These are phyloP conservation scores for Tetrahymena malaccensis DNA, from an alignment of 73 alveolate genomes.

Conservation along the genomic window DNA sequence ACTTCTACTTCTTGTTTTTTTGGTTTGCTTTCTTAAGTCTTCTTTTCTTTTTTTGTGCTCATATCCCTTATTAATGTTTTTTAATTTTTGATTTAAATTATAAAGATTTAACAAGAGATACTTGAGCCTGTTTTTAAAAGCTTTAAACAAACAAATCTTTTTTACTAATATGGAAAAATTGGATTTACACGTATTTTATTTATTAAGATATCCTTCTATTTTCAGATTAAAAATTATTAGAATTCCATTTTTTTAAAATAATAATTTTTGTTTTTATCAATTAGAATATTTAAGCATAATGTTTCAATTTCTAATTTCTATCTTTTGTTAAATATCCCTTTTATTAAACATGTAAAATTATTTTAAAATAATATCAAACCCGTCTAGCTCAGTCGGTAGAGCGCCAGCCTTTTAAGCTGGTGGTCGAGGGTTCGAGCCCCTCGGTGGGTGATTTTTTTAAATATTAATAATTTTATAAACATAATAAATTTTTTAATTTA, in stretches of 20 bases:
- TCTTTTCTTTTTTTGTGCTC: background rate
- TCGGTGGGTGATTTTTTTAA: background rate
- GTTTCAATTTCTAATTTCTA: background rate
- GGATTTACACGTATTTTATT: background rate
- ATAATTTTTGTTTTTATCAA: too few species aligned
- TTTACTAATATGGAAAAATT: background rate
- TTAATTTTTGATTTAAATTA: background rate
- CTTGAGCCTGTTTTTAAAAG: background rate
- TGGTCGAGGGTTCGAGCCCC: constrained; percentile 6
- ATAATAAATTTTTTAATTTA: background rate
- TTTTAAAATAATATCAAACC: background rate
- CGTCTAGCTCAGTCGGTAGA: constrained; percentile 3
- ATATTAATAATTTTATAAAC: background rate
- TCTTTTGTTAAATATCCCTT: background rate
- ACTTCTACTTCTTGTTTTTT: background rate
- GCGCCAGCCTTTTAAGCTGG: constrained; percentile 4
- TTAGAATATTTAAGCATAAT: too few species aligned
- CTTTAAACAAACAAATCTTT: background rate
- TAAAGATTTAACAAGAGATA: background rate
- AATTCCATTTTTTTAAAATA: too few species aligned
- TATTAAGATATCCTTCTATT: background rate
- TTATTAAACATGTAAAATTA: background rate
- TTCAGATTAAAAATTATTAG: too few species aligned
- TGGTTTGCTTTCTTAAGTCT: background rate
- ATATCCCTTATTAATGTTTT: background rate